Conservation (phyloP, 352 stramenopile species). For the Phytophthora macrochlamydospora region DNA sequence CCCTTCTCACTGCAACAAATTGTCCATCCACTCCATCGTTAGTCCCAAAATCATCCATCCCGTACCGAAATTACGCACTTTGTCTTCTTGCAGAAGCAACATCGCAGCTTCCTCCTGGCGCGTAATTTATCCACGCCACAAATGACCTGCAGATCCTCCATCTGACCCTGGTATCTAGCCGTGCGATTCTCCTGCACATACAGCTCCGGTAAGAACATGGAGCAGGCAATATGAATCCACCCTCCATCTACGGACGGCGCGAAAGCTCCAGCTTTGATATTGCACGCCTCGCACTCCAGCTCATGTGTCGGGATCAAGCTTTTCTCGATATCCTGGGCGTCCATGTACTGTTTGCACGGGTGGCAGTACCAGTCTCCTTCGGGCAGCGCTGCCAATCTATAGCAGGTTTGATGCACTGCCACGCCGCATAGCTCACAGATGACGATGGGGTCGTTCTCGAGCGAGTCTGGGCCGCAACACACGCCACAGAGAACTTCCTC, state of each 20-base stretch:
- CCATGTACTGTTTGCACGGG: constrained; percentile 62
- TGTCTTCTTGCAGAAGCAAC: constrained; percentile 74
- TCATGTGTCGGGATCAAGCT: constrained; percentile 62
- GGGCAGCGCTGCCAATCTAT: constrained; percentile 65
- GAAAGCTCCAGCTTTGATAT: constrained; percentile 58
- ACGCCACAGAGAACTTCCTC: constrained; percentile 69
- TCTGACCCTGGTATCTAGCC: constrained; percentile 24
- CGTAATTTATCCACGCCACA: constrained; percentile 64
- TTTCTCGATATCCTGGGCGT: constrained; percentile 42
- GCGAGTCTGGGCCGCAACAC: constrained; percentile 67
- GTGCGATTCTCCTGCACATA: constrained; percentile 42
- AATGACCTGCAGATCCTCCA: constrained; percentile 60
- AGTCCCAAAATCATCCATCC: constrained; percentile 2
- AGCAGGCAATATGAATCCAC: constrained; percentile 82
- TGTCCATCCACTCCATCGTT: constrained; percentile 1
- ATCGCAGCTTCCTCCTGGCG: constrained; percentile 61
- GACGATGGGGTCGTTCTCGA: constrained; percentile 77
- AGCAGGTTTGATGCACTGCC: constrained; percentile 84
- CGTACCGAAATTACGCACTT: constrained; percentile 14
- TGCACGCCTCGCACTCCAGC: constrained; percentile 58
- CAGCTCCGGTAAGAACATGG: constrained; percentile 82
- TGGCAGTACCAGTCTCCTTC: constrained; percentile 82
- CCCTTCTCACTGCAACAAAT: constrained; percentile 54
- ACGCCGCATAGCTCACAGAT: constrained; percentile 78
- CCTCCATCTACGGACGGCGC: constrained; percentile 43